Evolutionary conservation across 148 eudicot genomes (phyloP).

Genomic region (Selenicereus undatus): DNA sequence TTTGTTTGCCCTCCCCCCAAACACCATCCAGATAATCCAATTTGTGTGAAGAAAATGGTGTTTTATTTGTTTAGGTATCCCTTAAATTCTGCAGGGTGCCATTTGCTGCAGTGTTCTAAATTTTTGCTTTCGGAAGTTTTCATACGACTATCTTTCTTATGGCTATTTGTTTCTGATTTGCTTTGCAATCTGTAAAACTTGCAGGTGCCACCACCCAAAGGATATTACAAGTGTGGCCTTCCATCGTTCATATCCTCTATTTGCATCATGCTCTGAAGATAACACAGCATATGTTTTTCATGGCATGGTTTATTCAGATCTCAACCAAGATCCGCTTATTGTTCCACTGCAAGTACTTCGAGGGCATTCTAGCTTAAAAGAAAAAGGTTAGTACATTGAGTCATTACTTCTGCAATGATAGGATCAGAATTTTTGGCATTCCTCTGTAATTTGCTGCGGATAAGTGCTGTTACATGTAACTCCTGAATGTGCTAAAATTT

Average conservation of each 20-base stretch:
- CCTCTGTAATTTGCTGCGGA: neutral
- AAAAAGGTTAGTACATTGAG: conserved; percentile 52
- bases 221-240: conserved; percentile 77
- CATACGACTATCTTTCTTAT: neutral
- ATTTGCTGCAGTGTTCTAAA: neutral
- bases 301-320: conserved; percentile 97
- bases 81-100: neutral
- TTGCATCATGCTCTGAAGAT: conserved; percentile 92
- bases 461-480: neutral
- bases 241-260: conserved; percentile 85
- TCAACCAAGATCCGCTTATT: conserved; percentile 81
- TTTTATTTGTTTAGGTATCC: neutral
- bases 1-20: too few species aligned
- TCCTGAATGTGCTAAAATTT: neutral
- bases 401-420: neutral
- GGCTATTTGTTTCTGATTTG: conserved; percentile 3
- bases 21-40: too few species aligned
- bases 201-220: conserved; percentile 71
- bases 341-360: conserved; percentile 74
- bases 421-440: neutral
- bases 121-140: neutral
- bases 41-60: neutral
- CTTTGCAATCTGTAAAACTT: conserved; percentile 16
- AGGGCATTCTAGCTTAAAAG: conserved; percentile 66
- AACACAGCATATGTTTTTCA: conserved; percentile 80